A percentile compares a stretch with the other conserved stretches of the same genome.
These are phyloP conservation scores for Cladosporium colombiae DNA, from an alignment of 2,329 filamentous ascomycete genomes.

Conservation along the genomic window DNA sequence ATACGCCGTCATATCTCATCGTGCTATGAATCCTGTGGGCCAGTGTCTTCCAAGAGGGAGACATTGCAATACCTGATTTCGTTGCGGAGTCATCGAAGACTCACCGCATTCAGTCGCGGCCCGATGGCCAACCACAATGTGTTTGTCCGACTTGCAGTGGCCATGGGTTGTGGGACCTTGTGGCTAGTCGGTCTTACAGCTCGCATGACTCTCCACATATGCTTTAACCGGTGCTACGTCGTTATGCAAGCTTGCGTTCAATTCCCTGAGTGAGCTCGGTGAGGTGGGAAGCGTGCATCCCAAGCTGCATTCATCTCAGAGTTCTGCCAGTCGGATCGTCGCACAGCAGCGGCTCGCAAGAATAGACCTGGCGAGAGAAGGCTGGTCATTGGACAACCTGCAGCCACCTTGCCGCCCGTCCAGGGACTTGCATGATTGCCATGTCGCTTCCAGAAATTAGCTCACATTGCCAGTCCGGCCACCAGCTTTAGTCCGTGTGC, in stretches of 20 bases:
- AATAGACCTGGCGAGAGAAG: constrained; percentile 8
- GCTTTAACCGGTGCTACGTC: constrained; percentile 18
- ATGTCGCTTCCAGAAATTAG: constrained; percentile 18
- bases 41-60: background rate
- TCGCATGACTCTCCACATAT: constrained; percentile 18
- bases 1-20: background rate
- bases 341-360: constrained; percentile 16
- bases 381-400: constrained; percentile 11
- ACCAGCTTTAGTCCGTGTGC: constrained; percentile 12
- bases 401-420: constrained; percentile 20
- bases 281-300: constrained; percentile 13
- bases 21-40: background rate
- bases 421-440: constrained; percentile 9
- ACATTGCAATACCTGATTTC: background rate
- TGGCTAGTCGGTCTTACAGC: constrained; percentile 8
- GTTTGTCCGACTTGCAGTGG: background rate
- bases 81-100: constrained; percentile 3
- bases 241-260: constrained; percentile 20
- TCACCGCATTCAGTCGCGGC: constrained; percentile 10
- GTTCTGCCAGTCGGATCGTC: constrained; percentile 20
- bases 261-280: constrained; percentile 8
- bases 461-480: constrained; percentile 20
- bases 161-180: background rate
- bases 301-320: constrained; percentile 16
- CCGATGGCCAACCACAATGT: constrained; percentile 14